Evolutionary conservation across 148 eudicot genomes (phyloP).

Genomic region (Pharnaceum exiguum): DNA sequence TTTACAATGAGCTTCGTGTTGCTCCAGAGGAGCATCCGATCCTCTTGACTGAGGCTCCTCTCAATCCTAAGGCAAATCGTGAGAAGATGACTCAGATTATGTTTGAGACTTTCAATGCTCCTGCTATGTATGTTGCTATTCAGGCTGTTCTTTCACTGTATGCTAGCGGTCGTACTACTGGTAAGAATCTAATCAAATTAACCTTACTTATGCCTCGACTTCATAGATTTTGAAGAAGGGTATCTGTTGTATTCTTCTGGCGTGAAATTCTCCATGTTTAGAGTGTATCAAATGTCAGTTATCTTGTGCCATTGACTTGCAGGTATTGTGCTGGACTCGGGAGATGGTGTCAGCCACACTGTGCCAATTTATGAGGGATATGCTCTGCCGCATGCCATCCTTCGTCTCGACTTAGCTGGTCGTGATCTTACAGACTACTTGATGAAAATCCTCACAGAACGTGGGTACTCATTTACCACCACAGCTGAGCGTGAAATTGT

Average conservation of each 20-base stretch:
- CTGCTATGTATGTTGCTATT: constrained; percentile 80
- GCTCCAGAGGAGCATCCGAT: constrained; percentile 84
- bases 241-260: too few relatives aligned
- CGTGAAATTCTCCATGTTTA: too few relatives aligned
- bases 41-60: constrained; percentile 78
- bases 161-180: constrained; percentile 84
- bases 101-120: constrained; percentile 75
- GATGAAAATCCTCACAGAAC: constrained; percentile 74
- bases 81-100: constrained; percentile 81
- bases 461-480: constrained; percentile 78
- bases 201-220: background rate
- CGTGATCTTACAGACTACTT: constrained; percentile 70
- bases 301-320: background rate
- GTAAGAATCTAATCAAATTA: constrained; percentile 24
- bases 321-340: constrained; percentile 81
- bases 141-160: constrained; percentile 84
- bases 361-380: constrained; percentile 81
- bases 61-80: constrained; percentile 82
- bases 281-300: background rate
- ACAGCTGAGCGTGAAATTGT: constrained; percentile 82
- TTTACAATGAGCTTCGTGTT: constrained; percentile 78
- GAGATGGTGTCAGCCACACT: constrained; percentile 85
- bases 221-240: background rate
- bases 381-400: constrained; percentile 79
- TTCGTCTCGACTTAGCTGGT: constrained; percentile 76